These are phyloP conservation scores for Hordeum marinum DNA, from an alignment of 176 grass and related monocot genomes.

Conservation along the genomic window DNA sequence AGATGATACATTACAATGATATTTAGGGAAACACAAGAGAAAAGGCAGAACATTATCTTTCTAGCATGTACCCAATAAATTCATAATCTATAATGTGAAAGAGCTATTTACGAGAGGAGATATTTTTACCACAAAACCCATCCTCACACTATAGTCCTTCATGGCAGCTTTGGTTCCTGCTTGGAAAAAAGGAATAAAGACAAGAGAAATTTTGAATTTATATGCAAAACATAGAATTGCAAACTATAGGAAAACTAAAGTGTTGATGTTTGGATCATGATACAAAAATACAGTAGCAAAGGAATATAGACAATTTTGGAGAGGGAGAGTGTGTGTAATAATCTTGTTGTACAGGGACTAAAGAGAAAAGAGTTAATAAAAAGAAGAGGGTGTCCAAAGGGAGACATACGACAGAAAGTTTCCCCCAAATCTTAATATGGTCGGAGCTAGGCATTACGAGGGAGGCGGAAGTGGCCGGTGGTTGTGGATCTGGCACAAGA, in stretches of 20 bases:
- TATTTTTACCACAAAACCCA: slow-evolving; percentile 5
- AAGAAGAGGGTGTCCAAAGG: no score
- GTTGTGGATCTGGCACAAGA: no score
- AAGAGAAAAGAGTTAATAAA: no score
- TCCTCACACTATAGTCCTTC: neutral
- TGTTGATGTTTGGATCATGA: neutral
- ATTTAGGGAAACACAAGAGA: no score
- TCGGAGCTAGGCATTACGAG: no score
- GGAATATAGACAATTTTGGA: neutral
- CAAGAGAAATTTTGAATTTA: neutral
- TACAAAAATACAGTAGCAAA: neutral
- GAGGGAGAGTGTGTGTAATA: no score
- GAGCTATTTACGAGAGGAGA: neutral
- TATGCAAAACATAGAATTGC: neutral
- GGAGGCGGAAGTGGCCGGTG: no score
- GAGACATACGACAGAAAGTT: no score
- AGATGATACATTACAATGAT: no score
- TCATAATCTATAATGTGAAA: neutral
- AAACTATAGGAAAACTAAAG: neutral
- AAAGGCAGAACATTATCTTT: no score
- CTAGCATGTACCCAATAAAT: neutral
- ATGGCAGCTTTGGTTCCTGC: neutral
- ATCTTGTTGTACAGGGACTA: no score
- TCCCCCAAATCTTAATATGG: no score
- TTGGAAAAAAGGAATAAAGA: neutral